A percentile compares a stretch with the other conserved stretches of the same genome.
Evolutionary conservation across 805 yeast species (phyloP).

Genomic region (Kazachstania psychrophila): DNA sequence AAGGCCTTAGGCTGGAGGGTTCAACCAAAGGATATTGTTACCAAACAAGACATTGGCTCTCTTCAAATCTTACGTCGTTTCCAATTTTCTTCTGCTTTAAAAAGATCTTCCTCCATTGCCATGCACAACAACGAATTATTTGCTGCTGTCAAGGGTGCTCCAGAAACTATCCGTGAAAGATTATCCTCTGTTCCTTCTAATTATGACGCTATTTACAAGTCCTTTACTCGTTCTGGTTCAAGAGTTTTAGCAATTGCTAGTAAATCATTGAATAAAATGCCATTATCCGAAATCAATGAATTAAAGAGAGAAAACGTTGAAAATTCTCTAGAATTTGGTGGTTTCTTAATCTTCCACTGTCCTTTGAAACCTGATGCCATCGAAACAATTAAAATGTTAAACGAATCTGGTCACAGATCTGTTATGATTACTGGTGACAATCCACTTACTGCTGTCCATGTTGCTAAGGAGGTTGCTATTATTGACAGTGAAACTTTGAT

Average conservation of each 20-base stretch:
- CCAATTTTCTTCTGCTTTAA: slow-evolving; percentile 92
- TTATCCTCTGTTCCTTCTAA: slow-evolving; percentile 57
- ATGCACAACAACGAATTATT: slow-evolving; percentile 46
- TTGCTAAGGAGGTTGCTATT: slow-evolving; percentile 86
- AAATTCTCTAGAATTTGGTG: slow-evolving; percentile 66
- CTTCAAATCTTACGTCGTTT: slow-evolving; percentile 80
- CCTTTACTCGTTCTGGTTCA: slow-evolving; percentile 89
- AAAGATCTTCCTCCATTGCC: slow-evolving; percentile 87
- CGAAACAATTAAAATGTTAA: slow-evolving; percentile 83
- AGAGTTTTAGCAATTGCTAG: slow-evolving; percentile 94
- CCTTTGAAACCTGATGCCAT: slow-evolving; percentile 92
- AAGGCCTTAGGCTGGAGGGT: slow-evolving; percentile 81
- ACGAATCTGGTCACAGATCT: slow-evolving; percentile 90
- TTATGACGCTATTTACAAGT: slow-evolving; percentile 79
- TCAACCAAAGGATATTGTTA: slow-evolving; percentile 63
- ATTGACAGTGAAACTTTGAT: slow-evolving; percentile 77
- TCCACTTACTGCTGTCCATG: slow-evolving; percentile 96
- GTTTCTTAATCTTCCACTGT: slow-evolving; percentile 93
- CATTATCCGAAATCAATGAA: slow-evolving; percentile 44
- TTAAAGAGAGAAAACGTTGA: slow-evolving; percentile 72
- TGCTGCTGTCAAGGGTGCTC: slow-evolving; percentile 95
- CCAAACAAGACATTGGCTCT: slow-evolving; percentile 37
- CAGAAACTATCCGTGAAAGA: slow-evolving; percentile 85
- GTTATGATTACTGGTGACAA: slow-evolving; percentile 99
- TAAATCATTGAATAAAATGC: slow-evolving; percentile 52